phyloP scores from a whole-genome alignment of 2,329 filamentous ascomycete genomes.

The Dothidotthia symphoricarpi region DNA sequence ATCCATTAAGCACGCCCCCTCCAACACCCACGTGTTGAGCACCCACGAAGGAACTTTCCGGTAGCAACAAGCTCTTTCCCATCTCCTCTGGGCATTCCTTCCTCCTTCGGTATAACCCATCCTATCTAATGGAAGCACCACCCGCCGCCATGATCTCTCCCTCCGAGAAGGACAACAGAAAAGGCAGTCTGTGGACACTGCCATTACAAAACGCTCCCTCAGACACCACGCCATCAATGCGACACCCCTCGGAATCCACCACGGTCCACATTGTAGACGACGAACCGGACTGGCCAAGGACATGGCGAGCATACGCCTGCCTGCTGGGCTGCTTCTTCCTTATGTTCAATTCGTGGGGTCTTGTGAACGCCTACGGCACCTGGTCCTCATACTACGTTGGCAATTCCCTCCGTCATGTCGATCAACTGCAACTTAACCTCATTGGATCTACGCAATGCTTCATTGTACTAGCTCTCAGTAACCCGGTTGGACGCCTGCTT shows the following conservation, averaged over 20 bases:
- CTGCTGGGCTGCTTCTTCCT: slow-evolving; percentile 51
- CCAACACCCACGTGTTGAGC: slow-evolving; percentile 23
- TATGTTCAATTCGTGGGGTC: slow-evolving; percentile 52
- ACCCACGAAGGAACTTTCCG: slow-evolving; percentile 6
- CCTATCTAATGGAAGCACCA: too few relatives aligned
- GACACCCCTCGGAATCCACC: slow-evolving; percentile 13
- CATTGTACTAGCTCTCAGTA: slow-evolving; percentile 48
- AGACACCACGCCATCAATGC: slow-evolving; percentile 23
- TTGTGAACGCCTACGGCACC: slow-evolving; percentile 53
- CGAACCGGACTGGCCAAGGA: slow-evolving; percentile 46
- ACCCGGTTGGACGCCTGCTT: slow-evolving; percentile 49
- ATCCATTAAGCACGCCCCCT: slow-evolving; percentile 14
- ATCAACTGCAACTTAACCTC: slow-evolving; percentile 47
- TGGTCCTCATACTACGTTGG: slow-evolving; percentile 52
- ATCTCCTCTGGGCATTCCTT: too few relatives aligned
- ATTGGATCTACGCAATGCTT: slow-evolving; percentile 51
- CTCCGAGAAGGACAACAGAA: slow-evolving; percentile 20
- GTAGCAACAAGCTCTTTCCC: not conserved
- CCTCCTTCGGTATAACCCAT: too few relatives aligned
- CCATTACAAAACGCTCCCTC: slow-evolving; percentile 27
- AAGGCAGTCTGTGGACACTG: slow-evolving; percentile 20
- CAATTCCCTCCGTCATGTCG: slow-evolving; percentile 42
- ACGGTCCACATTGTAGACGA: slow-evolving; percentile 13
- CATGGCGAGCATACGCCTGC: slow-evolving; percentile 47
- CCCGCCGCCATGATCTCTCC: slow-evolving; percentile 14